These are phyloP conservation scores for Sporothrix dimorphospora DNA, from an alignment of 2,329 filamentous ascomycete genomes.

Conservation along the genomic window DNA sequence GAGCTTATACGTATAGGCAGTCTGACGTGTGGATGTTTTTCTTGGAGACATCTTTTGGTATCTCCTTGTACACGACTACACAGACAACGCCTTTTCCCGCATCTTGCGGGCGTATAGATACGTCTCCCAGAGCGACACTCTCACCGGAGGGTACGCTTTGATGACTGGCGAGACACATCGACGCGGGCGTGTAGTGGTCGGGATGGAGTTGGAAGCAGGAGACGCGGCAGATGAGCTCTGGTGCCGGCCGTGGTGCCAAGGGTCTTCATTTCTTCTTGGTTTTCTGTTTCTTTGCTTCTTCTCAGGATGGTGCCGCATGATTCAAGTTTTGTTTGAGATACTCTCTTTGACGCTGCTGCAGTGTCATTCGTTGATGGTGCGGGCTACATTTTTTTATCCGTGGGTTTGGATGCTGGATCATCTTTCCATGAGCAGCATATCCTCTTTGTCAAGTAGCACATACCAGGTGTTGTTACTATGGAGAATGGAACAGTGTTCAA, in stretches of 20 bases:
- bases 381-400: not conserved
- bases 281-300: not conserved
- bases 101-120: constrained; percentile 20
- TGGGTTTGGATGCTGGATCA: constrained; percentile 1
- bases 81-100: not conserved
- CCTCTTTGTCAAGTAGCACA: constrained; percentile 21
- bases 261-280: not conserved
- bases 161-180: constrained; percentile 25
- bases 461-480: not conserved
- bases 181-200: constrained; percentile 24
- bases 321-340: constrained; percentile 20
- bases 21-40: constrained; percentile 12
- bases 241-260: not conserved
- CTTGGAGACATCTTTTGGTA: constrained; percentile 17
- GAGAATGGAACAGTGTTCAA: constrained; percentile 20
- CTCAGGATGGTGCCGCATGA: constrained; percentile 18
- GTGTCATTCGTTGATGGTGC: constrained; percentile 19
- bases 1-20: constrained; percentile 24
- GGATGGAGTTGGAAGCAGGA: not conserved
- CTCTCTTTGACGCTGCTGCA: constrained; percentile 20
- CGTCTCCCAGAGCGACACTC: not conserved
- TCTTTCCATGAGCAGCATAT: not conserved
- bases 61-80: constrained; percentile 4
- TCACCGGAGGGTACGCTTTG: not conserved
- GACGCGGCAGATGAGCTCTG: not conserved